Conservation (phyloP, 176 grass and related monocot genomes). For the Triticum monococcum region DNA sequence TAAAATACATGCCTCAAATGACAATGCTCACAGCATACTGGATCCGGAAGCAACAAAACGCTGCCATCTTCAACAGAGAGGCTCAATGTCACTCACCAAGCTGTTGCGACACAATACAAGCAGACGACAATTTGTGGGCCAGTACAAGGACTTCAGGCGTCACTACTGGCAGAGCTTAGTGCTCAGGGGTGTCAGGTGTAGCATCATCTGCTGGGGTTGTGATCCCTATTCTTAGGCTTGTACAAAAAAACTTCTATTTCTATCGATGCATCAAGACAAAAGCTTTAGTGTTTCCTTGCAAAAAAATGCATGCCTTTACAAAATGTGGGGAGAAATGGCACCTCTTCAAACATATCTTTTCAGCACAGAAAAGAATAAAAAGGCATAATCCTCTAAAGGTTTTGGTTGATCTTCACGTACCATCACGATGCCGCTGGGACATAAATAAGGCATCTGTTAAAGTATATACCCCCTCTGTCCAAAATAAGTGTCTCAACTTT, state of each 20-base stretch:
- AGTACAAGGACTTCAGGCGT: neutral
- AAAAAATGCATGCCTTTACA: neutral
- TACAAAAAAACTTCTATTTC: neutral
- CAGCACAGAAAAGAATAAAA: neutral
- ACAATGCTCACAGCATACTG: neutral
- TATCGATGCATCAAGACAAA: neutral
- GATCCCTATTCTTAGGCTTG: neutral
- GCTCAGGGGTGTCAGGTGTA: no score
- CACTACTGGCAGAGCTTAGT: neutral
- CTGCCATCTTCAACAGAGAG: neutral
- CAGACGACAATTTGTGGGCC: neutral
- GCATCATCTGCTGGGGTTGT: neutral
- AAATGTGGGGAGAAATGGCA: slow-evolving; percentile 2
- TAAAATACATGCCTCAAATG: neutral
- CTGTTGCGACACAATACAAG: neutral
- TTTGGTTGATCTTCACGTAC: neutral
- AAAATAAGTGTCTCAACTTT: no score
- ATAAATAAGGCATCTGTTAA: slow-evolving; percentile 12
- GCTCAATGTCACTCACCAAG: neutral
- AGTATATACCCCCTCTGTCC: neutral
- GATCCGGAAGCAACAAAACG: neutral
- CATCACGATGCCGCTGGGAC: neutral
- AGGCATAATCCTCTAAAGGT: slow-evolving; percentile 1
- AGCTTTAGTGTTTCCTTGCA: neutral
- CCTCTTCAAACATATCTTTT: neutral